These are phyloP conservation scores for Penicillium goetzii DNA, from an alignment of 495 filamentous ascomycete species.

Conservation along the genomic window DNA sequence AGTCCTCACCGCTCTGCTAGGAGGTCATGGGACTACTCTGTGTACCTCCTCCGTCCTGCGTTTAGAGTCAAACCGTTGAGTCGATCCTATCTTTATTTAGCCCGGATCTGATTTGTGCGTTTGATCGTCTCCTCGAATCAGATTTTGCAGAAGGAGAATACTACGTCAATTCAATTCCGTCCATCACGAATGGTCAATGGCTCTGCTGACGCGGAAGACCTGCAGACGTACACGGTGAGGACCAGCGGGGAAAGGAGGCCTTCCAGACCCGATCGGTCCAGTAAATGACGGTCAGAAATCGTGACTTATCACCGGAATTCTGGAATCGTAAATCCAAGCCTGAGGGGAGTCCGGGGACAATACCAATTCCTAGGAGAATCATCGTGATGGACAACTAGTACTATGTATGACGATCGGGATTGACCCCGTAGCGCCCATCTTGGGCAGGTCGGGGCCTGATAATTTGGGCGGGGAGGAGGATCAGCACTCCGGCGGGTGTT, in stretches of 20 bases:
- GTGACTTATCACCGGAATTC: background rate
- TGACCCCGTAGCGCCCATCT: background rate
- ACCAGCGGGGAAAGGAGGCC: background rate
- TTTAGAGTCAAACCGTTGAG: slow-evolving; percentile 10
- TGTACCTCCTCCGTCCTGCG: background rate
- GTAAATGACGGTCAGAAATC: background rate
- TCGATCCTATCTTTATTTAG: slow-evolving; percentile 14
- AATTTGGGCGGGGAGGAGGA: slow-evolving; percentile 10
- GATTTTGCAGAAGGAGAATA: background rate
- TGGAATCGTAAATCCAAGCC: background rate
- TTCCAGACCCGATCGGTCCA: background rate
- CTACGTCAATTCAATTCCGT: background rate
- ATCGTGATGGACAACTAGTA: background rate
- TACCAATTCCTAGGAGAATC: background rate
- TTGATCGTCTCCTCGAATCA: slow-evolving; percentile 8
- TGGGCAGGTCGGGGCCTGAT: slow-evolving; percentile 1
- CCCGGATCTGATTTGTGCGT: slow-evolving; percentile 13
- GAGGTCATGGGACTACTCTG: slow-evolving; percentile 5
- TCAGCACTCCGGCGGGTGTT: slow-evolving; percentile 2
- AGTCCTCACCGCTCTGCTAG: background rate
- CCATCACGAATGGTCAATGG: background rate
- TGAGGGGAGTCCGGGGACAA: background rate
- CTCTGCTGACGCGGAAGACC: background rate
- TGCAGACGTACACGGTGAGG: background rate
- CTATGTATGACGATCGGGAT: background rate